Base-by-base conservation (phyloP, 1,284 basidiomycete genomes). In the Fistulinella staudtii region DNA sequence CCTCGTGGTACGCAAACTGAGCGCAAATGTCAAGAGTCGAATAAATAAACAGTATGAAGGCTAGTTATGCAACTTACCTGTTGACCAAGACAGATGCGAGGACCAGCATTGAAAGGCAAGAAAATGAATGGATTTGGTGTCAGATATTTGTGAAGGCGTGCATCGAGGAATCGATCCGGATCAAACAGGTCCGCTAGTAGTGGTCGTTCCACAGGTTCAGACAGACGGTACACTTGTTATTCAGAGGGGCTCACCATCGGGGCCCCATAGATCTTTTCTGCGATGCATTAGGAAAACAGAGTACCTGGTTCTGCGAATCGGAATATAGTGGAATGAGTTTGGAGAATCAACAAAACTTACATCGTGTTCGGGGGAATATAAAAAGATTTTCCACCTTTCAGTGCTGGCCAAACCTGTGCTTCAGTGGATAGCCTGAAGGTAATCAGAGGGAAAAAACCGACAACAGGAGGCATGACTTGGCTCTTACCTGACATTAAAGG, bases 81-180 rank as follows among this genome's bases (percentile, higher is more conserved):
- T 49, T 75, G 75, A 3, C 75, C 74, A 6, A 74, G 64, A 46
- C 74, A 76, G 50, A 74, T 72, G 5, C 73, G 63, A 9, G 72
- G 72, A 1, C 74, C 74, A 1, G 71, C 73, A 45, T 74, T 75
- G 55, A 76, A 76, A 0, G 74, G 73, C 2, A 74, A 52, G 53
- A 76, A 75, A 31, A 75, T 72, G 63, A 70, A 73, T 1, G 73
- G 60, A 39, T 63, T 59, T 1, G 58, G 47, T 0, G 34, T 48
- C 14, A 63, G 45, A 23, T 64, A 63, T 34, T 46, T 61, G 39
- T 58, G 61, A 2, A 60, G 43, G 22, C 62, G 58, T 17, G 46
- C 65, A 45, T 77, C 76, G 8, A 78, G 49, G 64, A 73, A 78
- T 0, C 77, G 65, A 45, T 77, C 69, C 0, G 76, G 77, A 49